Conservation (phyloP, 805 yeast genomes). For the Candida stauntonica region DNA sequence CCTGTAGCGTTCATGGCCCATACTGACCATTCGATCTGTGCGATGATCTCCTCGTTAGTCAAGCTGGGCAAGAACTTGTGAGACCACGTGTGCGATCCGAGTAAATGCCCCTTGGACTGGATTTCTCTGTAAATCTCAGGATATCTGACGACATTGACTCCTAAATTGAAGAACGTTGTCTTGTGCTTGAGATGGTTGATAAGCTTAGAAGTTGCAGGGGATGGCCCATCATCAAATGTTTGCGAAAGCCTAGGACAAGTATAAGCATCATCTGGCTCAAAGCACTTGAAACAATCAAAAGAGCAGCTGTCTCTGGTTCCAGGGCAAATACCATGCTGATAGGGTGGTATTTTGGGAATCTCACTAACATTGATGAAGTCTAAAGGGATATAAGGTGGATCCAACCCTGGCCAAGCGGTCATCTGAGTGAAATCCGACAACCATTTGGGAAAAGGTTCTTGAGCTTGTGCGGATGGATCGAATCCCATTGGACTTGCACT, state of each 20-base stretch:
- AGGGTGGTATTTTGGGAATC: slow-evolving; percentile 46
- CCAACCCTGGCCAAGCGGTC: slow-evolving; percentile 75
- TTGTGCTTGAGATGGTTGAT: slow-evolving; percentile 48
- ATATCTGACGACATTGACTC: slow-evolving; percentile 69
- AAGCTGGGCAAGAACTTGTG: slow-evolving; percentile 80
- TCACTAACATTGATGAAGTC: slow-evolving; percentile 57
- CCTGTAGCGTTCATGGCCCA: slow-evolving; percentile 99
- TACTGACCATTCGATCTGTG: slow-evolving; percentile 90
- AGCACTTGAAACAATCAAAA: slow-evolving; percentile 82
- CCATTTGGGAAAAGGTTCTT: slow-evolving; percentile 74
- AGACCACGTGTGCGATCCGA: slow-evolving; percentile 92
- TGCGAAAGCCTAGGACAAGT: slow-evolving; percentile 76
- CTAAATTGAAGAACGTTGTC: slow-evolving; percentile 82
- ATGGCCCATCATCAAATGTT: slow-evolving; percentile 95
- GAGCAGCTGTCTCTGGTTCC: slow-evolving; percentile 58
- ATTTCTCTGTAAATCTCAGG: slow-evolving; percentile 68
- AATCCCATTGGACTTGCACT: slow-evolving; percentile 24
- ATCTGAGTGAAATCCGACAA: slow-evolving; percentile 69
- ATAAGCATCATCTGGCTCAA: slow-evolving; percentile 67
- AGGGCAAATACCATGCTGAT: slow-evolving; percentile 58
- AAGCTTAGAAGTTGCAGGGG: slow-evolving; percentile 60
- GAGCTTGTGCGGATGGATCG: slow-evolving; percentile 24
- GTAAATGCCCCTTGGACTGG: slow-evolving; percentile 61
- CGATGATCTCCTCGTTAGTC: slow-evolving; percentile 74
- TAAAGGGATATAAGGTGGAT: slow-evolving; percentile 85